Conservation (phyloP, 73 alveolate genomes). For the Paramecium sonneborni region DNA sequence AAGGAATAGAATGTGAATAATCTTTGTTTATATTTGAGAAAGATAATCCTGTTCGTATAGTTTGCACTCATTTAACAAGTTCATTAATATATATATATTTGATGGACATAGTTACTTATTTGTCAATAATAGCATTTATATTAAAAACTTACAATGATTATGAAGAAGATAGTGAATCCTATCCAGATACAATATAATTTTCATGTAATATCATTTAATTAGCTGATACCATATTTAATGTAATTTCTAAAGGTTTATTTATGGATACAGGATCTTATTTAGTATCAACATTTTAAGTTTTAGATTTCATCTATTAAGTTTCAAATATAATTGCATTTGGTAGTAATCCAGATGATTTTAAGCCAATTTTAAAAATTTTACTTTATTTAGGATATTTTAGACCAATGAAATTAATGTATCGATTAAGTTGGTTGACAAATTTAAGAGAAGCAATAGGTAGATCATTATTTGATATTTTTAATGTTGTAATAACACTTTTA, state of each 20-base stretch:
- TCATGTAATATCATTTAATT: neutral
- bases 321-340: neutral
- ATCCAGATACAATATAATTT: neutral
- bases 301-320: neutral
- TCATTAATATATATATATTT: neutral
- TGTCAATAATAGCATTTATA: neutral
- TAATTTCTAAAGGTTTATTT: neutral
- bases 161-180: conserved; percentile 5
- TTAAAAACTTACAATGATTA: neutral
- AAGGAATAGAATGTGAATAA: neutral
- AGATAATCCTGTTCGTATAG: neutral
- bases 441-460: neutral
- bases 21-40: neutral
- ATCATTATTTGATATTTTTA: neutral
- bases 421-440: neutral
- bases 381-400: conserved; percentile 28
- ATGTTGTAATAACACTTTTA: neutral
- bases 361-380: neutral
- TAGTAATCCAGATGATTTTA: neutral
- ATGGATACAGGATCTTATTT: conserved; percentile 1
- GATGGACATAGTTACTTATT: neutral
- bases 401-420: neutral
- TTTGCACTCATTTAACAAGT: neutral
- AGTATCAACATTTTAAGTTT: neutral
- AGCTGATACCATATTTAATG: conserved; percentile 16